phyloP scores from a whole-genome alignment of 768 basidiomycete genomes.

The Sporobolomyces roseus region DNA sequence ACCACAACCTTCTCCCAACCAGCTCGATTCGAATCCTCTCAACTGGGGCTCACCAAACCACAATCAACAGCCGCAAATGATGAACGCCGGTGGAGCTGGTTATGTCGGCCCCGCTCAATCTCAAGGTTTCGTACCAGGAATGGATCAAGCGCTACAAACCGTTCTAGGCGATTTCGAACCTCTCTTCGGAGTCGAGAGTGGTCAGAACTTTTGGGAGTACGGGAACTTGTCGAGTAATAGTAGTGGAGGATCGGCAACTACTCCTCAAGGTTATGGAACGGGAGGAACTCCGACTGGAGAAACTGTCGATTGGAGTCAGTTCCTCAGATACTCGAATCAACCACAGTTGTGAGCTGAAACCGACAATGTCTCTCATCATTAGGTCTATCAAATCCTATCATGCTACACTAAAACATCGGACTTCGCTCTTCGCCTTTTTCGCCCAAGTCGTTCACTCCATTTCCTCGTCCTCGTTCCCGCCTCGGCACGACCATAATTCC shows the following conservation, averaged over 20 bases:
- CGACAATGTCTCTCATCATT: too few species aligned
- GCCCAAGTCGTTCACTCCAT: too few species aligned
- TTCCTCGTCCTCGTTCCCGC: too few species aligned
- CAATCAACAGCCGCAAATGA: not conserved
- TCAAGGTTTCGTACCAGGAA: constrained; percentile 19
- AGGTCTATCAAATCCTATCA: too few species aligned
- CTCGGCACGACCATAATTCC: too few species aligned
- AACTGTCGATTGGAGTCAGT: constrained; percentile 21
- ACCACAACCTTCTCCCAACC: not conserved
- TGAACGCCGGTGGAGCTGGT: too few species aligned
- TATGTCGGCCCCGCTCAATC: not conserved
- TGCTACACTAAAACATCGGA: too few species aligned
- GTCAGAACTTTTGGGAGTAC: constrained; percentile 12
- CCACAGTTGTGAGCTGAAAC: too few species aligned
- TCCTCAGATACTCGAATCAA: not conserved
- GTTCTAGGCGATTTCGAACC: constrained; percentile 40
- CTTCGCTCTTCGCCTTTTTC: too few species aligned
- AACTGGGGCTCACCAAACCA: not conserved
- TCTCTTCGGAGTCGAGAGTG: constrained; percentile 28
- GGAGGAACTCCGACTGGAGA: not conserved
- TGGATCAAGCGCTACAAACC: constrained; percentile 32
- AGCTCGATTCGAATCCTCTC: not conserved
- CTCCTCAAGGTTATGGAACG: not conserved
- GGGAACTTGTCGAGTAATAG: not conserved
- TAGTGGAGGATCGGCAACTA: constrained; percentile 14